phyloP scores from a whole-genome alignment of 2,329 filamentous ascomycete species.

The Zymoseptoria brevis region DNA sequence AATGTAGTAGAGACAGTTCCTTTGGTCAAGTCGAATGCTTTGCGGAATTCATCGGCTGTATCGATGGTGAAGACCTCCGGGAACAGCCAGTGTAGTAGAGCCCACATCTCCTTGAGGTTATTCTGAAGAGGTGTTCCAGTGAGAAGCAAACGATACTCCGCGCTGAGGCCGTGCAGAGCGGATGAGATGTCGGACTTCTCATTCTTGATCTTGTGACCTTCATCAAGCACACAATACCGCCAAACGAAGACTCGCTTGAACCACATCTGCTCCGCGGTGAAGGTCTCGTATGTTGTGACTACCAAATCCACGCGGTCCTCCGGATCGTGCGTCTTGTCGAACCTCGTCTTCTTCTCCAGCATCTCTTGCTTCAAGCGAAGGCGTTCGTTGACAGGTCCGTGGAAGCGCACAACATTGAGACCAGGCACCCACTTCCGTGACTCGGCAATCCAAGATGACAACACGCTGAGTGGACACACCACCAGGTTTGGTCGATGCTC shows the following conservation, averaged over 20 bases:
- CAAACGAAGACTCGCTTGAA: conserved; percentile 45
- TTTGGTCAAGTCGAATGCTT: conserved; percentile 49
- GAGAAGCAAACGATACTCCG: conserved; percentile 44
- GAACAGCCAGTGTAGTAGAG: conserved; percentile 50
- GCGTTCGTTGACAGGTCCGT: conserved; percentile 39
- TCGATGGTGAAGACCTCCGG: conserved; percentile 49
- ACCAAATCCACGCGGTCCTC: conserved; percentile 36
- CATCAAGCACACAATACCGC: conserved; percentile 47
- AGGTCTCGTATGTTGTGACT: conserved; percentile 45
- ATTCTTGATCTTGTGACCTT: conserved; percentile 48
- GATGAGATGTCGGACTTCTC: conserved; percentile 38
- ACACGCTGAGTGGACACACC: conserved; percentile 45
- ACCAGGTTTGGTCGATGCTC: conserved; percentile 39
- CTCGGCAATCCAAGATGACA: conserved; percentile 44
- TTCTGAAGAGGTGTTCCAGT: conserved; percentile 54
- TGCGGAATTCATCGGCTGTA: conserved; percentile 45
- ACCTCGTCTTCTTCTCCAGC: conserved; percentile 7
- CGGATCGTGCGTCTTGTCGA: conserved; percentile 1
- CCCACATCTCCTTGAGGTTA: conserved; percentile 51
- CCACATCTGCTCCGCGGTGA: conserved; percentile 40
- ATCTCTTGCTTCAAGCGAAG: conserved; percentile 36
- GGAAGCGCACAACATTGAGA: conserved; percentile 41
- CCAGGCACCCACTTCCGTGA: conserved; percentile 41
- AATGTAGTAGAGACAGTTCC: conserved; percentile 48
- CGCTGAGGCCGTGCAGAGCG: conserved; percentile 36